Percentiles rank a stretch among this genome's conserved stretches.
Evolutionary conservation across 768 basidiomycete genomes (phyloP).

Genomic region (Amanita rimosa): DNA sequence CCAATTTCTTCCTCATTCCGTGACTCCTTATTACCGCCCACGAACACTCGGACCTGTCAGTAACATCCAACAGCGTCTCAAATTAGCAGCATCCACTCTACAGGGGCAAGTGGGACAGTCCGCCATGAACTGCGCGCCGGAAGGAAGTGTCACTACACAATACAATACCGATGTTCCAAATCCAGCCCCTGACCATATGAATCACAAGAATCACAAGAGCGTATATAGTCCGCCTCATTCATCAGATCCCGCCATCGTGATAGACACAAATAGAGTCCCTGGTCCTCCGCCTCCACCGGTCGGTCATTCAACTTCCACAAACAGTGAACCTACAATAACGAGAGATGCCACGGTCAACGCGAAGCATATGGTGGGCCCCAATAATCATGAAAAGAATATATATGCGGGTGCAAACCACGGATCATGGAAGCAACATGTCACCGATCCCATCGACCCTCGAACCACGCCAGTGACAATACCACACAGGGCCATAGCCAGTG

Average conservation of each 20-base stretch:
- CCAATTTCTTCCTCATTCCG: constrained; percentile 38
- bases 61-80: neutral
- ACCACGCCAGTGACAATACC: neutral
- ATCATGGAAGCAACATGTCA: neutral
- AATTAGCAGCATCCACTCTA: neutral
- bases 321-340: neutral
- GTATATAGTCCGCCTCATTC: neutral
- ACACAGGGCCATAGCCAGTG: too few relatives aligned
- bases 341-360: neutral
- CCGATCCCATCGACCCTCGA: neutral
- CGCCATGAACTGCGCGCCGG: neutral
- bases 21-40: constrained; percentile 7
- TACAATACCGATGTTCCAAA: neutral
- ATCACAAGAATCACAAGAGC: neutral
- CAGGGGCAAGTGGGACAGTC: neutral
- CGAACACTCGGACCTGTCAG: constrained; percentile 1
- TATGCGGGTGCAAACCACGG: neutral
- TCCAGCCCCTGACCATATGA: neutral
- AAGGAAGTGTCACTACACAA: neutral
- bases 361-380: neutral
- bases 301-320: neutral
- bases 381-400: neutral
- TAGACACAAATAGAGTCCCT: neutral
- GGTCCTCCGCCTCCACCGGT: neutral
- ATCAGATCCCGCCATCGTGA: neutral